Conservation (phyloP, 495 filamentous ascomycete species). For the Penicillium parvum region DNA sequence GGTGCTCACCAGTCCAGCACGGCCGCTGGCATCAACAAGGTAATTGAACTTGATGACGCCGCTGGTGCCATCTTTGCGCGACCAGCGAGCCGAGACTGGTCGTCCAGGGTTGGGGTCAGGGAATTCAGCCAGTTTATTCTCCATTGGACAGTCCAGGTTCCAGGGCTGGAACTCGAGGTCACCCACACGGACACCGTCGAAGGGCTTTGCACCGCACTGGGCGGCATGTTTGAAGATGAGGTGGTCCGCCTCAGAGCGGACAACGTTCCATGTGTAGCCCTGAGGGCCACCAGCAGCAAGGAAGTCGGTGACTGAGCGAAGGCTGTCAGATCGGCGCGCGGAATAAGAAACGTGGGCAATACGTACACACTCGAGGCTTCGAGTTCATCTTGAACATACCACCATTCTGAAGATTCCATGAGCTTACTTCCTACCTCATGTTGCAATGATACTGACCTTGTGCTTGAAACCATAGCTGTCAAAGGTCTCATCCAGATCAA, state of each 20-base stretch:
- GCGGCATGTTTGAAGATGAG: conserved; percentile 48
- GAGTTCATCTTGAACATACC: conserved; percentile 43
- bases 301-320: conserved; percentile 44
- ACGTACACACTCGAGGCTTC: conserved; percentile 24
- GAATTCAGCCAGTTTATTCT: conserved; percentile 1
- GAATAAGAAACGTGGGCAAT: neutral
- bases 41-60: conserved; percentile 36
- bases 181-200: conserved; percentile 42
- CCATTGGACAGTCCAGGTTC: conserved; percentile 13
- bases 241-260: conserved; percentile 50
- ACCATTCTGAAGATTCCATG: conserved; percentile 25
- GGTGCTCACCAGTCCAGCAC: conserved; percentile 29
- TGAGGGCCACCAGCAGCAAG: conserved; percentile 37
- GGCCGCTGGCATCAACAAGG: conserved; percentile 36
- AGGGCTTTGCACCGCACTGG: conserved; percentile 40
- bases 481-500: conserved; percentile 43
- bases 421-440: conserved; percentile 34
- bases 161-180: conserved; percentile 20
- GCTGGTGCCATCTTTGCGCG: conserved; percentile 35
- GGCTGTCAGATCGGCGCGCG: neutral
- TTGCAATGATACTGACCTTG: conserved; percentile 30
- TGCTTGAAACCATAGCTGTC: conserved; percentile 38
- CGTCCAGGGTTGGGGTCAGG: conserved; percentile 28
- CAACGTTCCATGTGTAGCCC: conserved; percentile 47
- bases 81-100: conserved; percentile 44